Base-by-base conservation (phyloP, 106 monocot genomes). In the Xerophyta viscosa region DNA sequence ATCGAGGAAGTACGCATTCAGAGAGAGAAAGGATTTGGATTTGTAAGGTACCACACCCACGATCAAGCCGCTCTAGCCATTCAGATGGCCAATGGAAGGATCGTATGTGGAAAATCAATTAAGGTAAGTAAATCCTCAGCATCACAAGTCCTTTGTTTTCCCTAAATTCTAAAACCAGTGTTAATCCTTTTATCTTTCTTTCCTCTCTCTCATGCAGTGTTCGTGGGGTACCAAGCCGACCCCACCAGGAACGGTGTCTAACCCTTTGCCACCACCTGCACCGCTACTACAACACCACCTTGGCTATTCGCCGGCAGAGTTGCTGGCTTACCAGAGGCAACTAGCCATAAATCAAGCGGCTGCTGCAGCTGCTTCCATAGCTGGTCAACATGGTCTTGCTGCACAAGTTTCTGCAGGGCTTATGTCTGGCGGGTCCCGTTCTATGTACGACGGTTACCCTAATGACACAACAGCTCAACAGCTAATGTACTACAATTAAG, bases 21-120 rank as follows among this genome's bases (percentile, higher is more conserved):
- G 30, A 71, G 78, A 48, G 87, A 87, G 6, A 87, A 82, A 69
- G 87, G 87, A 48, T 87, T 87, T 78, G 87, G 87, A 4, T 87
- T 87, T 76, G 82, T 87, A 24, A 71, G 87, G 51, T 87, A 72
- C 36, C 62, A 60, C 24, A 71, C 59, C 33, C 87, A 87, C 63
- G 64, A 68, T 17, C 77, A 82, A 75, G 87, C 82, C 42, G 82
- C 82, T 42, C 41, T 75, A 27, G 87, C 87, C 29, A 87, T 87
- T 65, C 74, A 78, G 64, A 59, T 78, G 62, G 87, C 62, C 11
- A 87, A 87, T 68, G 87, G 77, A 53, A 70, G 64, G 41, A 66
- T 87, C 23, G 52, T 87, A 2, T 75, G 69, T 39, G 87, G 87
- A 24, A 87, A 87, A 48, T 67, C 87, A 29, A 77, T 87, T 54